Evolutionary conservation across 176 grass and related monocot species (phyloP).

Genomic region (Aegilops sharonensis): DNA sequence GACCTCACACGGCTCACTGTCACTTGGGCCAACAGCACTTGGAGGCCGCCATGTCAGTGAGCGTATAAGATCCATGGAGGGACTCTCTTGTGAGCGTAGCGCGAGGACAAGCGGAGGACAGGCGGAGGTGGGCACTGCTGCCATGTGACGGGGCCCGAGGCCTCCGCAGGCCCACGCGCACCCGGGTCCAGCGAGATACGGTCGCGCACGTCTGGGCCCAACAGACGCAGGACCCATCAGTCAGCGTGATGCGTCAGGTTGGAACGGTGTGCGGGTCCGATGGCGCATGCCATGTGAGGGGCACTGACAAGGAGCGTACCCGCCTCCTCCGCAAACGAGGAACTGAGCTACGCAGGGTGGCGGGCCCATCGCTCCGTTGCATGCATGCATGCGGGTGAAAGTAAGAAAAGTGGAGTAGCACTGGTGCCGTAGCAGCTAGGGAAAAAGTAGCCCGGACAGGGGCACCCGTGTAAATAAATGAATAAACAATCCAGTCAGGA

Average conservation of each 20-base stretch:
- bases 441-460: neutral
- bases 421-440: neutral
- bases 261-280: neutral
- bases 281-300: conserved; percentile 10
- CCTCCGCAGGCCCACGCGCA: neutral
- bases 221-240: fast-evolving
- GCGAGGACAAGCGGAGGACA: neutral
- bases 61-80: fast-evolving
- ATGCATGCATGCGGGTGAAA: neutral
- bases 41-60: neutral
- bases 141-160: conserved; percentile 11
- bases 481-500: neutral
- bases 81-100: neutral
- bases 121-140: neutral
- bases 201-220: neutral
- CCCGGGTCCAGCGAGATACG: neutral
- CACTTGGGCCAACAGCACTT: fast-evolving
- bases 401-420: neutral
- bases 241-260: neutral
- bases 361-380: neutral
- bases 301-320: conserved; percentile 7
- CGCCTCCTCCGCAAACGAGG: neutral
- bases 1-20: neutral
- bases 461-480: neutral
- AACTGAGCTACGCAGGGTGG: neutral